Base-by-base conservation (phyloP, 202 grass and related monocot species). In the Elaeis oleifera region DNA sequence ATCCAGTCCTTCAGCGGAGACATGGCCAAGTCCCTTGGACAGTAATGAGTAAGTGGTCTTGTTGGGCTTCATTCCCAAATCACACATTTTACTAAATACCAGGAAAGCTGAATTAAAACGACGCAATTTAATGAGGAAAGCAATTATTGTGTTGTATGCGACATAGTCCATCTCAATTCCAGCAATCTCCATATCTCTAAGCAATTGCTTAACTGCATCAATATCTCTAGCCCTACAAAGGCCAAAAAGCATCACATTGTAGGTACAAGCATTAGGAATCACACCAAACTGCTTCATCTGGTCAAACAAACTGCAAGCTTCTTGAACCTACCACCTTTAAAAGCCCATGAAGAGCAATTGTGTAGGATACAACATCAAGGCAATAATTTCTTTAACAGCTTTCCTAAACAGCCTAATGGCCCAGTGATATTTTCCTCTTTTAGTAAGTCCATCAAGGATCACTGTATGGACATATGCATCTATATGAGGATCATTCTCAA, bases 161-260 rank as follows among this genome's bases (percentile, higher is more conserved):
- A 79, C 71, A 60, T 61, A 70, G 76, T 89, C 92, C 76, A 97
- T 76, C 66, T 78, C 74, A 71, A 89, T 64, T 71, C 48, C 65
- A 16, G 71, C 68, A 54, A 20, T 44, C 75, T 89, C 74, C 88
- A 97, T 92, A 82, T 97, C 81, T 83, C 60, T 73, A 49, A 89
- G 65, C 25, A 85, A 63, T 61, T 70, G 72, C 18, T 61, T 77
- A 44, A 89, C 76, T 54, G 81, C 77, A 65, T 66, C 28, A 55
- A 74, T 65, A 74, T 96, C 68, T 29, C 75, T 88, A 58, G 79
- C 73, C 73, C 75, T 80, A 71, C 81, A 85, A 68, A 83, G 68
- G 66, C 87, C 92, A 66, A 68, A 54, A 77, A 96, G 84, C 67
- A 96, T 96, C 65, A 86, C 79, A 77, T 91, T 96, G 64, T 89